These are phyloP conservation scores for Thielaviopsis cerberus DNA, from an alignment of 2,329 filamentous ascomycete genomes.

Conservation along the genomic window DNA sequence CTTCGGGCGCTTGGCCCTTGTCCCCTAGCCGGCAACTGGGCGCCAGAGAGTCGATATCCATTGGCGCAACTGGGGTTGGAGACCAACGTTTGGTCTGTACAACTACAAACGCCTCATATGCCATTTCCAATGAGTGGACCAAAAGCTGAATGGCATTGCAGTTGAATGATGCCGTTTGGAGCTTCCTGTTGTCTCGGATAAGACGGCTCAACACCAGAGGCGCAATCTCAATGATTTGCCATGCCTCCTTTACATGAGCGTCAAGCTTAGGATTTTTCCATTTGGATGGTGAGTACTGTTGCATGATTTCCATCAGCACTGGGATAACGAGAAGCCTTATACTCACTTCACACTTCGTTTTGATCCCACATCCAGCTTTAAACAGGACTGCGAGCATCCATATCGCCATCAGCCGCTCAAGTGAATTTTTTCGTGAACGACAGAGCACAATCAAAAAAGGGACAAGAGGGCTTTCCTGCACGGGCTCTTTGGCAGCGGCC, in stretches of 20 bases:
- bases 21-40: slow-evolving; percentile 34
- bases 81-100: slow-evolving; percentile 23
- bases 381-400: slow-evolving; percentile 52
- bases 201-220: slow-evolving; percentile 61
- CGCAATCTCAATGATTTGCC: slow-evolving; percentile 47
- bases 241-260: slow-evolving; percentile 20
- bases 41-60: slow-evolving; percentile 19
- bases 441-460: slow-evolving; percentile 51
- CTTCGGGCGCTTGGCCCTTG: slow-evolving; percentile 39
- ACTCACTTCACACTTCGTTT: slow-evolving; percentile 38
- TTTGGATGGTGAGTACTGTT: slow-evolving; percentile 2
- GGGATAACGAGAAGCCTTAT: slow-evolving; percentile 53
- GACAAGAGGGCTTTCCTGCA: slow-evolving; percentile 51
- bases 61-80: slow-evolving; percentile 20
- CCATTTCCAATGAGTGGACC: slow-evolving; percentile 30
- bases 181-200: slow-evolving; percentile 55
- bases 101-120: slow-evolving; percentile 28
- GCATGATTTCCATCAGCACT: slow-evolving; percentile 45
- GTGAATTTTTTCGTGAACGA: slow-evolving; percentile 34
- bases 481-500: slow-evolving; percentile 19
- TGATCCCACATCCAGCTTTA: slow-evolving; percentile 46
- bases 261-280: background rate
- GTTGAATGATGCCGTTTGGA: slow-evolving; percentile 71
- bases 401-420: slow-evolving; percentile 48
- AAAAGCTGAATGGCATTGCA: slow-evolving; percentile 29